Percentiles rank a stretch among this genome's conserved stretches.
Evolutionary conservation across 768 basidiomycete genomes (phyloP).

Genomic region (Hericium erinaceus): DNA sequence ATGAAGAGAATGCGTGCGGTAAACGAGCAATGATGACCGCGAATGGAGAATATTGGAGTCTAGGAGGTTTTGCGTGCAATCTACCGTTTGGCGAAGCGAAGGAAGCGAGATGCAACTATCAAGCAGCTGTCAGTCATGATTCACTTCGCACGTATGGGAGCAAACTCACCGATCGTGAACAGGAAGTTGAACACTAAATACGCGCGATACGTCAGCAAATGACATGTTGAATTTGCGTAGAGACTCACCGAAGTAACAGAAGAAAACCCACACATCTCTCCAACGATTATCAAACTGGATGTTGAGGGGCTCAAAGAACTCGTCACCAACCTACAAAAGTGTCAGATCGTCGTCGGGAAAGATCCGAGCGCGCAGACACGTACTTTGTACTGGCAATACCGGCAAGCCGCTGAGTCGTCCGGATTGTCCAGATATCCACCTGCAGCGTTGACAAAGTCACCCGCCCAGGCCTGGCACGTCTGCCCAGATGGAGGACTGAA

Average conservation of each 20-base stretch:
- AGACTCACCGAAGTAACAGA: slow-evolving; percentile 47
- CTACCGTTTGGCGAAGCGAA: slow-evolving; percentile 22
- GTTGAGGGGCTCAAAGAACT: slow-evolving; percentile 62
- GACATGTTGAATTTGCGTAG: too few species aligned
- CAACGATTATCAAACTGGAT: slow-evolving; percentile 54
- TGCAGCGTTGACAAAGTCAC: slow-evolving; percentile 46
- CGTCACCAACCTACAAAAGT: slow-evolving; percentile 41
- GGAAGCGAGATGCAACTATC: slow-evolving; percentile 56
- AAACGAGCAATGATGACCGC: too few species aligned
- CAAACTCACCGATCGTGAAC: slow-evolving; percentile 38
- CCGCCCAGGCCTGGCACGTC: slow-evolving; percentile 64
- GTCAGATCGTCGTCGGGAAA: background rate
- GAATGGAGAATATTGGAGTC: slow-evolving; percentile 41
- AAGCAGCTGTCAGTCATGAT: slow-evolving; percentile 10
- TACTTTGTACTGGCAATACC: slow-evolving; percentile 60
- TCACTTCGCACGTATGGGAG: background rate
- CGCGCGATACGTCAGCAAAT: background rate
- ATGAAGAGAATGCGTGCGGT: too few species aligned
- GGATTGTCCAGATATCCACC: slow-evolving; percentile 74
- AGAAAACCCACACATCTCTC: slow-evolving; percentile 60
- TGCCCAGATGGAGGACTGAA: slow-evolving; percentile 71
- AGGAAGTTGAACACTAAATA: slow-evolving; percentile 58
- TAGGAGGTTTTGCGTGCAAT: slow-evolving; percentile 73
- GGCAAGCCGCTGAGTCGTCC: slow-evolving; percentile 48
- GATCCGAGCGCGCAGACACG: slow-evolving; percentile 5